These are phyloP conservation scores for Trichophyton simii DNA, from an alignment of 2,329 filamentous ascomycete genomes.

Conservation along the genomic window DNA sequence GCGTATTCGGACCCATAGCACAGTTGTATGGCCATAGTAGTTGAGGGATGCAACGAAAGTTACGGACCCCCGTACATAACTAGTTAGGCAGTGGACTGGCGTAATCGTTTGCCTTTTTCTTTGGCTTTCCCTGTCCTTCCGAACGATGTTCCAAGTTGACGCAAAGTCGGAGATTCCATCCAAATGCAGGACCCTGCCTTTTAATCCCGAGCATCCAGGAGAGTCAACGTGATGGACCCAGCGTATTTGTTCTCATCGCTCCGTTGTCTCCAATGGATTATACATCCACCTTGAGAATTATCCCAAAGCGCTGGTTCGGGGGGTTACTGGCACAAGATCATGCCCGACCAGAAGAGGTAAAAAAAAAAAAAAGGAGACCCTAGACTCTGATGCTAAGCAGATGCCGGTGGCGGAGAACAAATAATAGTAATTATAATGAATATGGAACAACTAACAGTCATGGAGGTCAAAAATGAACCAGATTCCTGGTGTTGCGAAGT, in stretches of 20 bases:
- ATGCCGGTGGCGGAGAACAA: neutral
- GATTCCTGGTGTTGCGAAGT: neutral
- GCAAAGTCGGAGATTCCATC: conserved; percentile 1
- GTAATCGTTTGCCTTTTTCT: neutral
- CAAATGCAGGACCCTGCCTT: neutral
- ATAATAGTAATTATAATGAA: neutral
- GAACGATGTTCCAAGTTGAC: conserved; percentile 2
- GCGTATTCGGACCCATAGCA: neutral
- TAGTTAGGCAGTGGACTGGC: neutral
- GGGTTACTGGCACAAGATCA: neutral
- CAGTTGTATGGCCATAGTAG: neutral
- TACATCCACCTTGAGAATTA: neutral
- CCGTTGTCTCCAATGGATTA: neutral
- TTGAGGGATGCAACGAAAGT: neutral
- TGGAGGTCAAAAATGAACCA: neutral
- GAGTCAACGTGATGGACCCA: neutral
- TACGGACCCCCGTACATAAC: neutral
- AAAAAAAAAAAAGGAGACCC: neutral
- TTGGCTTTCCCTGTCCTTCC: neutral
- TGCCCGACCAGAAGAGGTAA: neutral
- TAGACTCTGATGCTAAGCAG: neutral
- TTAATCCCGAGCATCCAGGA: neutral
- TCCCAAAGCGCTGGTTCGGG: neutral
- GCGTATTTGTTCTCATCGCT: neutral
- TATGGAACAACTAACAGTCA: neutral